phyloP scores from a whole-genome alignment of 1,284 basidiomycete species.

The Mycosarcoma mackinlayi region DNA sequence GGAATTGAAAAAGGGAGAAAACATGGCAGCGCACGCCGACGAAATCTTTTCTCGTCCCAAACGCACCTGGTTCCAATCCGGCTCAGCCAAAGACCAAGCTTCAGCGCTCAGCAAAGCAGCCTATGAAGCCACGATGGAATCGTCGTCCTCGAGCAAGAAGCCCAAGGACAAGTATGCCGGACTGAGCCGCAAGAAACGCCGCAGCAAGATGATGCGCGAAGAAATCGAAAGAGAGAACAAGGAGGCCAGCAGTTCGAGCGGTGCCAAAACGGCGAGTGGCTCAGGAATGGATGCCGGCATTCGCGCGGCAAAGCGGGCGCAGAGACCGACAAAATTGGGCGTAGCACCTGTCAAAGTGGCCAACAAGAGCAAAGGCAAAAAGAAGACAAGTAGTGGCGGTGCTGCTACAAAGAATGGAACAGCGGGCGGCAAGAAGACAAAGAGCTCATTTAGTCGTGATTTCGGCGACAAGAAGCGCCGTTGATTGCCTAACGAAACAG shows the following conservation, averaged over 20 bases:
- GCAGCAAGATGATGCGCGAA: constrained; percentile 58
- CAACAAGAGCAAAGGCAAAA: constrained; percentile 32
- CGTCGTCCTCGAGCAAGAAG: constrained; percentile 16
- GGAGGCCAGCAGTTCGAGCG: constrained; percentile 15
- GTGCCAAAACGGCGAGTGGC: constrained; percentile 20
- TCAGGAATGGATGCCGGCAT: constrained; percentile 51
- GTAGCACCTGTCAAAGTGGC: constrained; percentile 31
- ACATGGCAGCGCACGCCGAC: constrained; percentile 91
- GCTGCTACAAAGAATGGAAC: not conserved
- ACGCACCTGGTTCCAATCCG: constrained; percentile 95
- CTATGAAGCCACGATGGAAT: constrained; percentile 56
- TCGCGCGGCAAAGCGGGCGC: constrained; percentile 60
- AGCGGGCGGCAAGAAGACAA: constrained; percentile 25
- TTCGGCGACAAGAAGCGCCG: constrained; percentile 34
- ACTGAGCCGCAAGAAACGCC: constrained; percentile 56
- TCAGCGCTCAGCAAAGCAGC: constrained; percentile 35
- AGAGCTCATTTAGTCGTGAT: constrained; percentile 47
- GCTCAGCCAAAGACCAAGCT: constrained; percentile 78
- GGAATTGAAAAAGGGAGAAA: constrained; percentile 94
- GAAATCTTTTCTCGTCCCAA: constrained; percentile 95
- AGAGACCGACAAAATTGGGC: constrained; percentile 60
- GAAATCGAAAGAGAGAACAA: constrained; percentile 55
- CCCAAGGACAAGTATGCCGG: constrained; percentile 53
- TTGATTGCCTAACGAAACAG: constrained; percentile 1
- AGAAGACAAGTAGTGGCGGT: constrained; percentile 8